A percentile compares a stretch with the other conserved stretches of the same genome.
phyloP scores from a whole-genome alignment of 148 eudicot genomes.

The Rhododendron henanense region DNA sequence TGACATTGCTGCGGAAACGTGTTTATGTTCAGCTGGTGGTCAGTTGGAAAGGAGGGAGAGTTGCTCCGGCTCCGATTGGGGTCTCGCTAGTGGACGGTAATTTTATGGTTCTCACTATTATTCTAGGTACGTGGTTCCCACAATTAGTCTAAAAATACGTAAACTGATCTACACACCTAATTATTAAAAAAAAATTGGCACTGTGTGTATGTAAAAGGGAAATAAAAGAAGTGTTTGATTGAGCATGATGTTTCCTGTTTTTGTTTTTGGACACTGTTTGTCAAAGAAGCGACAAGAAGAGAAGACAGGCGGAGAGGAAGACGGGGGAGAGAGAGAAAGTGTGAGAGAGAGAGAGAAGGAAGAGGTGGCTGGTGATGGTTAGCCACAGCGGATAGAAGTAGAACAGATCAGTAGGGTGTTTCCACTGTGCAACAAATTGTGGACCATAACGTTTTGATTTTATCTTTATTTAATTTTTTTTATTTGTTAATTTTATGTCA shows the following conservation, averaged over 20 bases:
- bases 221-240: background rate
- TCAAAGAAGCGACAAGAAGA: background rate
- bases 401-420: too few species aligned
- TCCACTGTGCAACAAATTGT: too few species aligned
- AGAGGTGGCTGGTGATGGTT: too few species aligned
- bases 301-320: background rate
- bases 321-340: background rate
- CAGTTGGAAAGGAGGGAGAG: background rate
- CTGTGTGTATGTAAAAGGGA: background rate
- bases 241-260: background rate
- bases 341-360: background rate
- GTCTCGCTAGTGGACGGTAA: too few species aligned
- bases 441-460: too few species aligned
- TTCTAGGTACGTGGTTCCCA: too few species aligned
- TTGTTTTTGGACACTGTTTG: background rate
- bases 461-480: too few species aligned
- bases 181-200: background rate
- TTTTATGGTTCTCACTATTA: background rate
- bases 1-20: conserved; percentile 6
- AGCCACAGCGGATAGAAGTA: too few species aligned
- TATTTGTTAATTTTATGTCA: too few species aligned
- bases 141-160: too few species aligned
- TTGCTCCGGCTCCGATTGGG: background rate
- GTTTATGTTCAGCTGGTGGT: background rate
- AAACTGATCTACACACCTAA: fast-evolving